phyloP scores from a whole-genome alignment of 352 stramenopile species.

The Phytophthora citrophthora region DNA sequence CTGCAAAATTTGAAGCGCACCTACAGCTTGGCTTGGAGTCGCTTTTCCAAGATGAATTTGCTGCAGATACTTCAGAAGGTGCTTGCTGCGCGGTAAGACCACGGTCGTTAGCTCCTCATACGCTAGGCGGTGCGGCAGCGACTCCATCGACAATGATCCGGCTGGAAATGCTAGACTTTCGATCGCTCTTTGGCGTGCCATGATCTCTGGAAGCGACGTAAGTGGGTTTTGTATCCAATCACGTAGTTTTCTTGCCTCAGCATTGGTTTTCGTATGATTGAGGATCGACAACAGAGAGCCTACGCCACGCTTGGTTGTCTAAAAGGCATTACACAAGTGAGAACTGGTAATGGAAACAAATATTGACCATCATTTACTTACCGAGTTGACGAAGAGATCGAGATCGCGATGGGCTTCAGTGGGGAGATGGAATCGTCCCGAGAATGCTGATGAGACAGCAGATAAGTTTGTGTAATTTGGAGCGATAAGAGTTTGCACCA shows the following conservation, averaged over 20 bases:
- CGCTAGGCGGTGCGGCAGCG: slow-evolving; percentile 30
- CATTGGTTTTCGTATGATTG: slow-evolving; percentile 44
- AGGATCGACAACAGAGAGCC: slow-evolving; percentile 46
- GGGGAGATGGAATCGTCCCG: slow-evolving; percentile 27
- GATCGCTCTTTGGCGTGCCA: slow-evolving; percentile 35
- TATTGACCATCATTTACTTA: slow-evolving; percentile 6
- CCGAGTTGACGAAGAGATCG: slow-evolving; percentile 51
- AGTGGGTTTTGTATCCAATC: slow-evolving; percentile 42
- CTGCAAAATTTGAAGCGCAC: slow-evolving; percentile 29
- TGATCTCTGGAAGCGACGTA: slow-evolving; percentile 20
- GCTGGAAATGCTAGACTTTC: slow-evolving; percentile 26
- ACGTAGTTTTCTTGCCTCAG: slow-evolving; percentile 33
- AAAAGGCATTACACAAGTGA: neutral
- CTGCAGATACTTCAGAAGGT: slow-evolving; percentile 32
- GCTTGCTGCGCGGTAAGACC: slow-evolving; percentile 30
- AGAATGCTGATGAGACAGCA: neutral
- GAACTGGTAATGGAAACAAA: neutral
- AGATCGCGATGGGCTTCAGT: slow-evolving; percentile 38
- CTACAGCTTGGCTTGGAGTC: slow-evolving; percentile 19
- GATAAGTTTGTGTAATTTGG: slow-evolving; percentile 30
- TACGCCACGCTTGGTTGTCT: slow-evolving; percentile 32
- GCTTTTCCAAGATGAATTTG: slow-evolving; percentile 37
- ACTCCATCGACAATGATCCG: slow-evolving; percentile 7
- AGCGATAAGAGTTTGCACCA: slow-evolving; percentile 35
- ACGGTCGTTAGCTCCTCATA: slow-evolving; percentile 42